Evolutionary conservation across 257 asterid genomes (phyloP), one percentile per base, ranked within the genome.

Genomic region (Galeopsis tetrahit): DNA sequence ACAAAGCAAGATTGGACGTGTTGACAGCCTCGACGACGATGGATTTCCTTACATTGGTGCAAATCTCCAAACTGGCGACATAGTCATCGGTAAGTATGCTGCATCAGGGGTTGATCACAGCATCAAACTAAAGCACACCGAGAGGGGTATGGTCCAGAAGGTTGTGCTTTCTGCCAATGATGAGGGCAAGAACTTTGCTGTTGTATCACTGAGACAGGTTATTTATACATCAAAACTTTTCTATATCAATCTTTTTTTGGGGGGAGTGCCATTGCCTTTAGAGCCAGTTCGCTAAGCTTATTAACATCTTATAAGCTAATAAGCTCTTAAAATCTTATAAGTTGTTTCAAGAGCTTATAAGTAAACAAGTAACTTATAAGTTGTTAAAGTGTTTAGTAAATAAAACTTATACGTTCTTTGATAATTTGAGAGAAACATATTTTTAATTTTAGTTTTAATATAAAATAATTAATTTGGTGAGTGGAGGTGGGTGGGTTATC

Each of bases 61-160:
- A 11, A 90, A 88, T 78, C 87, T 95, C 57, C 95, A 92, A 80
- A 87, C 89, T 0, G 97, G 97, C 36, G 98, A 95, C 77, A 88
- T 92, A 34, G 86, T 92, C 61, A 95, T 95, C 1, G 98, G 99
- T 7, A 95, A 92, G 75, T 87, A 77, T 71, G 78, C 98, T 14
- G 92, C 89, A 53, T 80, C 97, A 2, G 96, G 97, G 39, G 75
- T 86, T 10, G 99, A 95, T 72, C 94, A 95, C 39, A 95, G 97
- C 71, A 80, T 95, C 71, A 95, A 95, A 78, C 78, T 92, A 72
- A 89, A 90, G 89, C 99, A 95, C 72, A 95, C 98, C 0, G 99
- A 95, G 78, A 82, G 90, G 68, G 99, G 99, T 58, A 87, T 88
- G 93, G 99, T 95, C 75, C 98, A 95, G 75, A 92, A 90, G 78